These are phyloP conservation scores for Linum tenue DNA, from an alignment of 345 rosid genomes.

Conservation along the genomic window DNA sequence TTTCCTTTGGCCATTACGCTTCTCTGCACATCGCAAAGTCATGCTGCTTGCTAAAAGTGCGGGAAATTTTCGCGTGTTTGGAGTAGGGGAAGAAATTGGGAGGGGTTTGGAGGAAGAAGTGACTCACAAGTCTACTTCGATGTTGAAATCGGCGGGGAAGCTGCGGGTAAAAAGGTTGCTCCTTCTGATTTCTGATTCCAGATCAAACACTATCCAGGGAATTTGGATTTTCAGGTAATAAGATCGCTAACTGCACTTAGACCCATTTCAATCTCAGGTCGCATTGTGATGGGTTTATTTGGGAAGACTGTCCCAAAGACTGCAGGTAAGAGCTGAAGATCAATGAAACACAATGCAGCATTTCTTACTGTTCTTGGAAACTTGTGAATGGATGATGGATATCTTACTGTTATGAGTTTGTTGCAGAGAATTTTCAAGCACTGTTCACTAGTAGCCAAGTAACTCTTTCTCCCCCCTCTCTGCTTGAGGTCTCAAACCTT, in stretches of 20 bases:
- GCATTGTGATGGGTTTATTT: constrained; percentile 30
- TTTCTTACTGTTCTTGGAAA: neutral
- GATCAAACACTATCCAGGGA: too few species aligned
- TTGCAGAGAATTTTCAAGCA: constrained; percentile 8
- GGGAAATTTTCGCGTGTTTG: neutral
- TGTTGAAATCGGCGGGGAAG: constrained; percentile 19
- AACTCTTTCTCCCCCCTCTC: constrained; percentile 31
- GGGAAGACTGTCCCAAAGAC: constrained; percentile 36
- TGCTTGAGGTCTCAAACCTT: neutral
- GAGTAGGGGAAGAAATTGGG: neutral
- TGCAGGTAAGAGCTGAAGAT: constrained; percentile 17
- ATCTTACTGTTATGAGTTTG: neutral
- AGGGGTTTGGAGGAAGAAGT: constrained; percentile 14
- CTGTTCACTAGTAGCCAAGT: constrained; percentile 25
- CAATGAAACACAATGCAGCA: neutral
- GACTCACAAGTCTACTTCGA: constrained; percentile 25
- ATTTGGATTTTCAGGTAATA: neutral
- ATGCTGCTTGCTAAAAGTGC: neutral
- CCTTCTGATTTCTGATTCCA: neutral
- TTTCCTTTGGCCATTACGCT: neutral
- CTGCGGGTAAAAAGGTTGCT: constrained; percentile 8
- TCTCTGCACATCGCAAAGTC: neutral
- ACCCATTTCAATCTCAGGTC: constrained; percentile 20
- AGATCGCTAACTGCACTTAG: neutral
- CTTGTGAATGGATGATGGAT: neutral